Base-by-base conservation (phyloP, 2,329 filamentous ascomycete genomes). In the Acephala macrosclerotiorum region DNA sequence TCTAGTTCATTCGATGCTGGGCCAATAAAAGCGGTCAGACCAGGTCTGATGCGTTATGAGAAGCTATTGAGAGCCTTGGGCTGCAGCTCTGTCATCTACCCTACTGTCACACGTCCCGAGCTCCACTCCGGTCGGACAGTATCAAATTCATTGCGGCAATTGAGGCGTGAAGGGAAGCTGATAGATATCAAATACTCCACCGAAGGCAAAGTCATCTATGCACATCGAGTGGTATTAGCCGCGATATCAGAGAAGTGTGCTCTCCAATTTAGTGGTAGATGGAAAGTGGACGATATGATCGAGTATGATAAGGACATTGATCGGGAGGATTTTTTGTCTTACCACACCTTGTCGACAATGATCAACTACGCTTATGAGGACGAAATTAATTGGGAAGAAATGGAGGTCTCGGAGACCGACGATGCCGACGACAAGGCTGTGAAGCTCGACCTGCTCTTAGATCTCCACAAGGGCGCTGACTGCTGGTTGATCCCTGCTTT, bases 1-100 rank as follows among this genome's bases (percentile, higher is more conserved):
- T 71, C 66, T 0, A 75, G 70, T 49, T 71, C 72, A 1, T 68
- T 58, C 22, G 74, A 75, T 64, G 65, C 68, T 9, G 71, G 71
- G 0, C 38, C 42, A 1, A 58, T 71, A 1, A 69, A 73, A 63
- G 69, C 71, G 11, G 65, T 75, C 5, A 56, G 68, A 35, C 61
- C 59, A 20, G 61, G 66, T 16, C 51, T 75, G 20, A 71, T 66
- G 53, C 68, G 53, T 1, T 74, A 68, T 40, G 67, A 73, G 58
- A 72, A 69, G 29, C 58, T 75, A 0, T 45, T 75, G 16, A 66
- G 59, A 25, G 59, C 14, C 25, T 38, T 75, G 25, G 73, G 70
- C 2, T 74, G 72, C 49, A 58, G 58, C 12, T 71, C 68, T 7
- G 66, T 75, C 11, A 49, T 58, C 11, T 69, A 71, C 33, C 74